phyloP scores from a whole-genome alignment of 345 rosid genomes.

The Syzygium aqueum region DNA sequence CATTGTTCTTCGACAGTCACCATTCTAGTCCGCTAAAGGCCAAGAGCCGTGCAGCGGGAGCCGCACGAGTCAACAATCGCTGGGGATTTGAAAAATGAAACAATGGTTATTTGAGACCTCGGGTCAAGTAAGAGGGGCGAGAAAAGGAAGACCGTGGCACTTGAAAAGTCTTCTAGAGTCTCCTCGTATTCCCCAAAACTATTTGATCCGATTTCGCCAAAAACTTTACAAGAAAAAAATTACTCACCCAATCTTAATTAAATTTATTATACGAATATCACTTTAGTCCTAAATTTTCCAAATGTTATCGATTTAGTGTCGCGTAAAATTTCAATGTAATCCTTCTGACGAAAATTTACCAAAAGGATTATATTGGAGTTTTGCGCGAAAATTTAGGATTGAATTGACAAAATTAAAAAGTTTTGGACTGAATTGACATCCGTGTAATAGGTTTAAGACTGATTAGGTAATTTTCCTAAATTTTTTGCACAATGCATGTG shows the following conservation, averaged over 20 bases:
- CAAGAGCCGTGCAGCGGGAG: background rate
- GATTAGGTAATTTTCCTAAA: too few species aligned
- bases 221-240: background rate
- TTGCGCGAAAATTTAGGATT: too few species aligned
- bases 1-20: too few species aligned
- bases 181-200: background rate
- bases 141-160: background rate
- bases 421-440: too few species aligned
- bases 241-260: background rate
- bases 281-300: too few species aligned
- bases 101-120: background rate
- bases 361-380: too few species aligned
- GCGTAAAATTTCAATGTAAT: too few species aligned
- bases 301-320: too few species aligned
- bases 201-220: background rate
- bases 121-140: background rate
- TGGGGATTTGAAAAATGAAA: background rate
- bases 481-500: background rate
- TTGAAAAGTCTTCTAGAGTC: background rate
- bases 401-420: background rate
- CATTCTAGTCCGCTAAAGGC: too few species aligned
- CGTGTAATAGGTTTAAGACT: too few species aligned
- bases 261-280: too few species aligned
- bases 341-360: accelerated
- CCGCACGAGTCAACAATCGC: background rate